phyloP scores from a whole-genome alignment of 1,284 basidiomycete genomes.

The Papiliotrema flavescens region DNA sequence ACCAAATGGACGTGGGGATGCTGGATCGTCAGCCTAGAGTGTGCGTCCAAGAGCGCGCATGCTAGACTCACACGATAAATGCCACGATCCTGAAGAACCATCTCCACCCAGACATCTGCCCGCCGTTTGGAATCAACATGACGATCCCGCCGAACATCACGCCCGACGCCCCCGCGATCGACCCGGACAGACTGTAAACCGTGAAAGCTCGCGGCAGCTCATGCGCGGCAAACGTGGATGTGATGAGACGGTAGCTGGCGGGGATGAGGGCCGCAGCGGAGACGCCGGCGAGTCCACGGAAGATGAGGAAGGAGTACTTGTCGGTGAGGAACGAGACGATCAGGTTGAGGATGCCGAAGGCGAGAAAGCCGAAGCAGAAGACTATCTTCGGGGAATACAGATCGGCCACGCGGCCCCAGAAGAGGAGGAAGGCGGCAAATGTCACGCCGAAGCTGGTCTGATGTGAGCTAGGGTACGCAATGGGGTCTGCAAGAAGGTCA shows the following conservation, averaged over 20 bases:
- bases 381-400: slow-evolving; percentile 29
- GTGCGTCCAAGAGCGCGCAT: neutral
- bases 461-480: neutral
- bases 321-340: slow-evolving; percentile 37
- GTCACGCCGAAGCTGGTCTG: slow-evolving; percentile 28
- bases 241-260: slow-evolving; percentile 34
- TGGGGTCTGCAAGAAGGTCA: neutral
- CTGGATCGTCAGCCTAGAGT: neutral
- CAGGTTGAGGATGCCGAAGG: slow-evolving; percentile 30
- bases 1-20: slow-evolving; percentile 5
- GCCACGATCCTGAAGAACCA: slow-evolving; percentile 48
- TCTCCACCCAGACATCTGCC: slow-evolving; percentile 37
- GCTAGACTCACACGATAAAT: slow-evolving; percentile 9
- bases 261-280: slow-evolving; percentile 33
- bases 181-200: slow-evolving; percentile 35
- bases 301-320: slow-evolving; percentile 35
- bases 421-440: slow-evolving; percentile 31
- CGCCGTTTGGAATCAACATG: slow-evolving; percentile 32
- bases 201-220: slow-evolving; percentile 29
- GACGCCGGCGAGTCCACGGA: slow-evolving; percentile 36
- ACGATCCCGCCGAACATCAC: slow-evolving; percentile 32
- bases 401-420: slow-evolving; percentile 35
- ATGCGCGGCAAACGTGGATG: slow-evolving; percentile 19
- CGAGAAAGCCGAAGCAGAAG: slow-evolving; percentile 26
- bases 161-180: slow-evolving; percentile 26